phyloP scores from a whole-genome alignment of 495 filamentous ascomycete genomes.

The Daldinia concentrica region DNA sequence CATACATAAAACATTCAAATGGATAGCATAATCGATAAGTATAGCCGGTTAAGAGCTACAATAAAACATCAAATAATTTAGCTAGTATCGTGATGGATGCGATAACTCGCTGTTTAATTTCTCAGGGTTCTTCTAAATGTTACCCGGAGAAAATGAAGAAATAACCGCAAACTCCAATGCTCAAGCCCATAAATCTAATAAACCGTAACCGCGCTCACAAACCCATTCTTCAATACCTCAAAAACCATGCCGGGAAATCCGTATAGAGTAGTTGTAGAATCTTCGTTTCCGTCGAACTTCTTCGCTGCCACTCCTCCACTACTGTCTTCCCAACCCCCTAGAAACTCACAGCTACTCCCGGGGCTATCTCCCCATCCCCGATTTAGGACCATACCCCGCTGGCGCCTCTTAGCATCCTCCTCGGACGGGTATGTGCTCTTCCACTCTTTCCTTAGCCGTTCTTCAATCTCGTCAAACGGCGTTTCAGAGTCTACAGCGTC shows the following conservation, averaged over 20 bases:
- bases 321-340: slow-evolving; percentile 90
- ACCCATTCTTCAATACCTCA: slow-evolving; percentile 93
- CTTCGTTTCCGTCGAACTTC: slow-evolving; percentile 63
- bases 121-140: background rate
- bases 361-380: slow-evolving; percentile 92
- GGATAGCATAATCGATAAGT: no score
- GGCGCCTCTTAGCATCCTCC: slow-evolving; percentile 68
- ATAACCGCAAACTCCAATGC: slow-evolving; percentile 17
- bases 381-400: slow-evolving; percentile 86
- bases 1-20: no score
- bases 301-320: slow-evolving; percentile 52
- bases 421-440: slow-evolving; percentile 69
- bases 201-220: slow-evolving; percentile 88
- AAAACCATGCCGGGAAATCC: slow-evolving; percentile 94
- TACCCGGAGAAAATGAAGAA: background rate
- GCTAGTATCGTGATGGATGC: background rate
- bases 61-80: background rate
- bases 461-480: slow-evolving; percentile 73
- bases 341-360: slow-evolving; percentile 86
- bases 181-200: slow-evolving; percentile 60
- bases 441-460: slow-evolving; percentile 75
- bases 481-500: slow-evolving; percentile 75
- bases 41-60: no score
- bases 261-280: slow-evolving; percentile 87
- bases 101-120: background rate